Evolutionary conservation across 306 rosid species (phyloP).

Genomic region (Cucurbita maxima): DNA sequence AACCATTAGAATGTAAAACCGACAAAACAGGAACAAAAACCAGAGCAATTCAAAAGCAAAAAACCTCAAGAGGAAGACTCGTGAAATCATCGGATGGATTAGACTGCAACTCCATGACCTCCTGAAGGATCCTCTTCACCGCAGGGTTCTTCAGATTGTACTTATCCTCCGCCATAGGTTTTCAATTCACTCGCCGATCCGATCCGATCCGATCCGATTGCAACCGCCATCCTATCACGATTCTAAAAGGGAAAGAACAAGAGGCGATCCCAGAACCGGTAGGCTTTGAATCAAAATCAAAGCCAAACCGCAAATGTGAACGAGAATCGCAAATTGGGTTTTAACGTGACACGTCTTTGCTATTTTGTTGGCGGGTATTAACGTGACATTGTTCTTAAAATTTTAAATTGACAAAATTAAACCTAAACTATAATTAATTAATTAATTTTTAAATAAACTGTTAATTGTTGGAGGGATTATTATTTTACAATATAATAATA

Average conservation of each 20-base stretch:
- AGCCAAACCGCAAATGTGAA: background rate
- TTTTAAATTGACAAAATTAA: too few relatives aligned
- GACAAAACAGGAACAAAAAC: background rate
- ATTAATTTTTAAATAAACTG: too few relatives aligned
- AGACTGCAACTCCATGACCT: conserved; percentile 87
- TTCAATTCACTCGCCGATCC: background rate
- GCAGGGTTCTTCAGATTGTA: conserved; percentile 75
- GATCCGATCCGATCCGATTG: background rate
- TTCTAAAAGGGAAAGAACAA: background rate
- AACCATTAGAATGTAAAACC: background rate
- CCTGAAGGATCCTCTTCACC: conserved; percentile 90
- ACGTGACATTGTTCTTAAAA: background rate
- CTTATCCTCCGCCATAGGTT: conserved; percentile 61
- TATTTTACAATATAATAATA: too few relatives aligned
- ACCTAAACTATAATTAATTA: too few relatives aligned
- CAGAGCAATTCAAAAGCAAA: too few relatives aligned
- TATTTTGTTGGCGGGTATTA: background rate
- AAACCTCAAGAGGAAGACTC: conserved; percentile 93
- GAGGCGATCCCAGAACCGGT: background rate
- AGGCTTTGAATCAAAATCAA: conserved; percentile 2
- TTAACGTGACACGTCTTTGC: too few relatives aligned
- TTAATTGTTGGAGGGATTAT: too few relatives aligned
- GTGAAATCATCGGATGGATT: conserved; percentile 88
- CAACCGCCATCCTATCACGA: background rate
- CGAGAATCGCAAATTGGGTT: background rate